Percentiles rank a stretch among this genome's conserved stretches.
These are phyloP conservation scores for Cyberlindnera americana DNA, from an alignment of 805 yeast species.

Conservation along the genomic window DNA sequence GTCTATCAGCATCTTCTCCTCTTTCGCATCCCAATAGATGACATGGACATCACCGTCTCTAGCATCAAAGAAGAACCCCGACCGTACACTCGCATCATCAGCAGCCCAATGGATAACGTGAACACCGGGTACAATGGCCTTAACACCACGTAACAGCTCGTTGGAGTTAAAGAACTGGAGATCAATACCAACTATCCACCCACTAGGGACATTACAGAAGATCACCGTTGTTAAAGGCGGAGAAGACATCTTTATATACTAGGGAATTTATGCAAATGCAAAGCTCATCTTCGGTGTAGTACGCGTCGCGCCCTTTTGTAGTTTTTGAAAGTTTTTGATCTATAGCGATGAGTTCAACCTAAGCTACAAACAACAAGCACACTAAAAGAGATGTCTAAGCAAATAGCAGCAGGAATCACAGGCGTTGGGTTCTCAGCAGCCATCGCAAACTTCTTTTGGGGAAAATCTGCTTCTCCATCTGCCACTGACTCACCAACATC, in stretches of 20 bases:
- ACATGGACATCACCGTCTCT: constrained; percentile 33
- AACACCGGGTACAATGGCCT: constrained; percentile 44
- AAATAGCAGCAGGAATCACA: constrained; percentile 7
- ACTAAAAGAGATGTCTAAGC: constrained; percentile 21
- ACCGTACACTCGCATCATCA: constrained; percentile 33
- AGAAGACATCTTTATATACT: constrained; percentile 10
- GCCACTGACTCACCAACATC: constrained; percentile 6
- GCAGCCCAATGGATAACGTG: constrained; percentile 55
- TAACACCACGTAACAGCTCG: constrained; percentile 44
- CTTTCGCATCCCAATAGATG: constrained; percentile 35
- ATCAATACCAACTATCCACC: constrained; percentile 46
- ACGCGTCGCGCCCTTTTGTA: too few species aligned
- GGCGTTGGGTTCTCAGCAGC: constrained; percentile 28
- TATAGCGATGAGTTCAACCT: too few species aligned
- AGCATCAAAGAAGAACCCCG: constrained; percentile 38
- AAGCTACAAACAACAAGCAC: too few species aligned
- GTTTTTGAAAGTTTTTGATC: too few species aligned
- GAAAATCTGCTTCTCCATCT: constrained; percentile 18
- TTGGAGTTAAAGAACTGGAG: constrained; percentile 44
- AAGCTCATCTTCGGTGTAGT: too few species aligned
- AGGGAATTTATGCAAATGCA: too few species aligned
- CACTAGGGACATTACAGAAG: constrained; percentile 30
- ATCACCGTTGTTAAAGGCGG: constrained; percentile 31
- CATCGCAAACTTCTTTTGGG: constrained; percentile 33
- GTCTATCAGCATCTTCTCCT: constrained; percentile 30